A percentile compares a stretch with the other conserved stretches of the same genome.
These are phyloP conservation scores for Aspergillus vadensis DNA, from an alignment of 2,329 filamentous ascomycete genomes.

Conservation along the genomic window DNA sequence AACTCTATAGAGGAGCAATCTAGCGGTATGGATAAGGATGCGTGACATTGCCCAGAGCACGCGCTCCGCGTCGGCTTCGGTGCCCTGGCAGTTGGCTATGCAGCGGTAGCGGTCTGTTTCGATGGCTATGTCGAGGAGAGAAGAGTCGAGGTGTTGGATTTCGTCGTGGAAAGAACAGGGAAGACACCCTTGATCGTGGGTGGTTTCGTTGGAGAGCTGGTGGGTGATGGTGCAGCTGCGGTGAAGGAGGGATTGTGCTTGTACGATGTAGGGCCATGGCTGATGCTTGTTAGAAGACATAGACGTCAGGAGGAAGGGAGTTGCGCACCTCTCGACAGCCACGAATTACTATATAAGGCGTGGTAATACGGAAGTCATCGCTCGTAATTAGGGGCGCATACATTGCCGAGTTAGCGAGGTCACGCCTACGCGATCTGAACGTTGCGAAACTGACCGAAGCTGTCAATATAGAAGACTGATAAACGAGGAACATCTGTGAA, in stretches of 20 bases:
- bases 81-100: conserved; percentile 15
- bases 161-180: conserved; percentile 8
- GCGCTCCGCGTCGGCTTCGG: conserved; percentile 21
- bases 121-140: conserved; percentile 13
- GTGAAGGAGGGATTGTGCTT: conserved; percentile 22
- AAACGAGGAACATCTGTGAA: conserved; percentile 20
- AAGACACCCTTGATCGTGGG: conserved; percentile 1
- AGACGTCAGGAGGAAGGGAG: neutral
- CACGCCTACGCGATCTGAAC: neutral
- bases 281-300: neutral
- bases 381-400: conserved; percentile 24
- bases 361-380: conserved; percentile 27
- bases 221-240: conserved; percentile 5
- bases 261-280: conserved; percentile 20
- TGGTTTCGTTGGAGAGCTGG: conserved; percentile 16
- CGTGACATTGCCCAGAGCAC: conserved; percentile 6
- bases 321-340: conserved; percentile 22
- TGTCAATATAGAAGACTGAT: conserved; percentile 21
- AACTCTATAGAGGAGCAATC: neutral
- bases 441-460: conserved; percentile 12
- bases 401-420: neutral
- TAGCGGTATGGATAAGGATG: neutral
- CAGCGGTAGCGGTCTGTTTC: conserved; percentile 21
- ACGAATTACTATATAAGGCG: conserved; percentile 22
- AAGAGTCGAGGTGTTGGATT: conserved; percentile 19